Conservation (phyloP, 441 rosid species). For the Flueggea neowawraea region DNA sequence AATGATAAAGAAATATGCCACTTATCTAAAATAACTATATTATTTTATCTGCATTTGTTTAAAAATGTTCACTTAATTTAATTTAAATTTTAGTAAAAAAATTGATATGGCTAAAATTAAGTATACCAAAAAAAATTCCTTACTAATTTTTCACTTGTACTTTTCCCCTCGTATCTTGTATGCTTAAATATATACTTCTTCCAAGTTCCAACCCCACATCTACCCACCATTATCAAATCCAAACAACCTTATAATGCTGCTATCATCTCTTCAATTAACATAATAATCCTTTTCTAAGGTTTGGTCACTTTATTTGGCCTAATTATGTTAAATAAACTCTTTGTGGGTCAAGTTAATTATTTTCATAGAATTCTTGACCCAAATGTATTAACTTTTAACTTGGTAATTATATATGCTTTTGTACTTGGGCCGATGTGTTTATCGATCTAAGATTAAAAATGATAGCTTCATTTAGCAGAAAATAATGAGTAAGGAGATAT, state of each 20-base stretch:
- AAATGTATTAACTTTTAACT: constrained; percentile 2
- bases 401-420: constrained; percentile 14
- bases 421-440: constrained; percentile 22
- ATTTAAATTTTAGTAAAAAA: too few relatives aligned
- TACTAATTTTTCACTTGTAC: constrained; percentile 23
- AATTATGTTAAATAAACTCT: not conserved
- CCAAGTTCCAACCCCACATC: constrained; percentile 14
- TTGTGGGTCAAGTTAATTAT: constrained; percentile 4
- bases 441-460: constrained; percentile 14
- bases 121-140: too few relatives aligned
- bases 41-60: too few relatives aligned
- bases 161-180: too few relatives aligned
- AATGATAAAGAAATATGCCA: too few relatives aligned
- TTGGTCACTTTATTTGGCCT: not conserved
- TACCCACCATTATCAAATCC: constrained; percentile 57
- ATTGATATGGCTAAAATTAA: too few relatives aligned
- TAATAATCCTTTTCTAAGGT: constrained; percentile 9
- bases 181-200: constrained; percentile 18
- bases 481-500: constrained; percentile 15
- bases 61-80: too few relatives aligned
- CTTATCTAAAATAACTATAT: too few relatives aligned
- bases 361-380: not conserved
- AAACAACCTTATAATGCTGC: constrained; percentile 41
- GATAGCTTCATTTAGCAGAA: constrained; percentile 18
- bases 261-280: constrained; percentile 40